Evolutionary conservation across 495 filamentous ascomycete genomes (phyloP).

Genomic region (Xylaria cubensis): DNA sequence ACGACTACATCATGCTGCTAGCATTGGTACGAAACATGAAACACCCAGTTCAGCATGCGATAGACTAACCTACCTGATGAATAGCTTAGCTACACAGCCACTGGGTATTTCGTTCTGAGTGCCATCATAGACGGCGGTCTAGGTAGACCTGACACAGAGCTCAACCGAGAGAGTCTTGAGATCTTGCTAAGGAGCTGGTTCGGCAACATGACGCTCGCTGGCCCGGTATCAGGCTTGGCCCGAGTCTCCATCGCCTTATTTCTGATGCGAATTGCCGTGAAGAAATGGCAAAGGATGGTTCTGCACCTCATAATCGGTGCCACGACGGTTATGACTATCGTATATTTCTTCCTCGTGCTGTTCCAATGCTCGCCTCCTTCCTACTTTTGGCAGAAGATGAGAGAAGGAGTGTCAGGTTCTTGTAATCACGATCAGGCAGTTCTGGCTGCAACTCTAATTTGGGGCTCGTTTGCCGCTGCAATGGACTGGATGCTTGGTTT

Average conservation of each 20-base stretch:
- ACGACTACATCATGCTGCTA: slow-evolving; percentile 41
- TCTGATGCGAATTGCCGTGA: slow-evolving; percentile 46
- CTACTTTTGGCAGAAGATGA: slow-evolving; percentile 47
- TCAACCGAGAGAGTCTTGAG: slow-evolving; percentile 16
- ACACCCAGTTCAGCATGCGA: not conserved
- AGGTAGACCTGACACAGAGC: slow-evolving; percentile 10
- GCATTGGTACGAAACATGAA: slow-evolving; percentile 34
- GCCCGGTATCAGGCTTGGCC: slow-evolving; percentile 44
- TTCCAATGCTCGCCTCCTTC: slow-evolving; percentile 48
- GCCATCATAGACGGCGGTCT: slow-evolving; percentile 20
- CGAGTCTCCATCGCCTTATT: slow-evolving; percentile 51
- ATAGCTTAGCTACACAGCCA: slow-evolving; percentile 27
- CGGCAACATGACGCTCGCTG: slow-evolving; percentile 45
- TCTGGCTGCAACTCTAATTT: slow-evolving; percentile 43
- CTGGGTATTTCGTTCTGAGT: slow-evolving; percentile 25
- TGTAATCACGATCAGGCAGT: slow-evolving; percentile 43
- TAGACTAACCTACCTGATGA: not conserved
- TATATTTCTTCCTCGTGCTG: slow-evolving; percentile 48
- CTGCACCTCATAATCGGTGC: slow-evolving; percentile 41
- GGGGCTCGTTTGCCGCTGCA: slow-evolving; percentile 44
- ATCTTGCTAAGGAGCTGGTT: slow-evolving; percentile 37
- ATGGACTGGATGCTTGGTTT: slow-evolving; percentile 51
- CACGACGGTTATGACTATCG: slow-evolving; percentile 36
- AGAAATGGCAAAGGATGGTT: slow-evolving; percentile 40
- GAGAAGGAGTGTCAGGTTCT: slow-evolving; percentile 31